phyloP scores from a whole-genome alignment of 1,284 basidiomycete genomes.

The Microbotryum violaceum region DNA sequence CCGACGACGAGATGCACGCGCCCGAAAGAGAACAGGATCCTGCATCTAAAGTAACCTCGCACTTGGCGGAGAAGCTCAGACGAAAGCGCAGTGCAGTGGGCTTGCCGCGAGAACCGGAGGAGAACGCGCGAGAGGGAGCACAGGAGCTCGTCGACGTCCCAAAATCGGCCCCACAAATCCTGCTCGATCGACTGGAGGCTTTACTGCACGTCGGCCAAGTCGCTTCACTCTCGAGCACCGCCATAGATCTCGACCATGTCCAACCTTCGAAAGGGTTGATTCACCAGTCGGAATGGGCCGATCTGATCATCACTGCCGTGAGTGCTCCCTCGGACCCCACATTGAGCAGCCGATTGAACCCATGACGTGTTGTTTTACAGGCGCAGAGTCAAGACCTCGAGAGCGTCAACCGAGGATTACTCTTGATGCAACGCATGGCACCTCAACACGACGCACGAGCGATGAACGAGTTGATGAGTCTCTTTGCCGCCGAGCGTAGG shows the following conservation, averaged over 20 bases:
- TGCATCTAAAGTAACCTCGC: neutral
- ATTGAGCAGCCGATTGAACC: too few species aligned
- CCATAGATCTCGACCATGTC: neutral
- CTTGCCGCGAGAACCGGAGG: neutral
- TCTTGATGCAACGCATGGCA: constrained; percentile 44
- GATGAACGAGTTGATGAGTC: constrained; percentile 44
- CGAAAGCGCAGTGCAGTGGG: neutral
- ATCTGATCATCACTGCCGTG: constrained; percentile 46
- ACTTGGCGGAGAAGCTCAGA: constrained; percentile 7
- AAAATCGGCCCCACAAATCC: neutral
- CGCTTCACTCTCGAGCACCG: neutral
- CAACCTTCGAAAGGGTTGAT: constrained; percentile 40
- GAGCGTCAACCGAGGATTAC: constrained; percentile 35
- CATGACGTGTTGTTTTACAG: constrained; percentile 31
- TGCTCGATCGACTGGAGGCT: constrained; percentile 8
- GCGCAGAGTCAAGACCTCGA: constrained; percentile 40
- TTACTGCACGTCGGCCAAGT: neutral
- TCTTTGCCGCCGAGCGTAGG: constrained; percentile 50
- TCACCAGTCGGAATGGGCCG: constrained; percentile 49
- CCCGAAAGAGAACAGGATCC: neutral
- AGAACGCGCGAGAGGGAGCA: neutral
- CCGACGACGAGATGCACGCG: constrained; percentile 1
- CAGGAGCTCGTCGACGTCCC: neutral
- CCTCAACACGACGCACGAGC: constrained; percentile 43
- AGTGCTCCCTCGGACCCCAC: constrained; percentile 14